Percentiles rank a stretch among this genome's conserved stretches.
phyloP scores from a whole-genome alignment of 495 filamentous ascomycete species.

The Parachaetomium inaequale region DNA sequence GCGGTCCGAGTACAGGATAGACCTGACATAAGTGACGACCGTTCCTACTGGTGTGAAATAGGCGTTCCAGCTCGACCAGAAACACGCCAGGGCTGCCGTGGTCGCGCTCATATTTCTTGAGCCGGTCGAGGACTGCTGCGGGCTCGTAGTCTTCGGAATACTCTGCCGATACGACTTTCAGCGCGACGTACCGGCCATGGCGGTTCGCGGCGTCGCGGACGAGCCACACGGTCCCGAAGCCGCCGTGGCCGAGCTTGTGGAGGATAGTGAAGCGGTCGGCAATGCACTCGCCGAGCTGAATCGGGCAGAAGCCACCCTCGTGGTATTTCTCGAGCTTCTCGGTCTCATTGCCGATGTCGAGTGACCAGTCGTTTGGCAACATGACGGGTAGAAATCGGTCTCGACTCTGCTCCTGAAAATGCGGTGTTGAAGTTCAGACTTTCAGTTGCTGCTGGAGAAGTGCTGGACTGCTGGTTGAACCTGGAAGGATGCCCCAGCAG shows the following conservation, averaged over 20 bases:
- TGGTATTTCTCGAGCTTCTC: neutral
- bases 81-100: neutral
- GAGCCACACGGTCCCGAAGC: constrained; percentile 11
- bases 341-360: neutral
- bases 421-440: neutral
- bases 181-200: constrained; percentile 12
- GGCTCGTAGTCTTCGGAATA: neutral
- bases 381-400: too few relatives aligned
- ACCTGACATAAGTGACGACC: constrained; percentile 7
- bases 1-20: constrained; percentile 1
- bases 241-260: constrained; percentile 15
- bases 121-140: neutral
- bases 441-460: too few relatives aligned
- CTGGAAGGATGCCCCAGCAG: too few relatives aligned
- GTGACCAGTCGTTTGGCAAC: too few relatives aligned
- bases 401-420: too few relatives aligned
- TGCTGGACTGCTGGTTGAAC: too few relatives aligned
- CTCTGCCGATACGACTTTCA: constrained; percentile 6
- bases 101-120: neutral
- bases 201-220: neutral
- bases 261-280: constrained; percentile 6
- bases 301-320: constrained; percentile 2
- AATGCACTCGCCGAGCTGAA: constrained; percentile 22
- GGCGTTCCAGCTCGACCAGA: constrained; percentile 2
- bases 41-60: constrained; percentile 8